Percentiles rank a stretch among this genome's conserved stretches.
These are phyloP conservation scores for Umbelopsis vinacea DNA, from an alignment of 192 early-diverging fungal species.

Conservation along the genomic window DNA sequence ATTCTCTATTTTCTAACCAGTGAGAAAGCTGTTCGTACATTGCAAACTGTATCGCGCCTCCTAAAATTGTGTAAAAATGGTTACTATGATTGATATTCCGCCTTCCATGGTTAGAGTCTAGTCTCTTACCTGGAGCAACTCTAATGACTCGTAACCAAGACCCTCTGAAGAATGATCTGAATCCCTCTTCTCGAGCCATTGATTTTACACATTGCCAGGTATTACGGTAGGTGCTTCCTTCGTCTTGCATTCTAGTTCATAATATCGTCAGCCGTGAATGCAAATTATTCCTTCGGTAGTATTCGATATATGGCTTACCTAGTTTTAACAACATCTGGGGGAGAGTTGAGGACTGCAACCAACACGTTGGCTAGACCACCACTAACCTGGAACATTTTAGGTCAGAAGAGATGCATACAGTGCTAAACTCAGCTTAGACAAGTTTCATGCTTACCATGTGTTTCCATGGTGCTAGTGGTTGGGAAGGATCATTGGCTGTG, in stretches of 20 bases:
- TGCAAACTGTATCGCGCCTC: conserved; percentile 46
- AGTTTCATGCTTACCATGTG: conserved; percentile 34
- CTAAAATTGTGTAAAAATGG: conserved; percentile 23
- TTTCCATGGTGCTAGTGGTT: conserved; percentile 39
- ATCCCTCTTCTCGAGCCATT: conserved; percentile 45
- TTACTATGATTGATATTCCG: conserved; percentile 17
- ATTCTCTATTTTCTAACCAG: conserved; percentile 27
- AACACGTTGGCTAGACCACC: conserved; percentile 47
- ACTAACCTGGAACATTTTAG: conserved; percentile 26
- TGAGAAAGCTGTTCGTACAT: conserved; percentile 34
- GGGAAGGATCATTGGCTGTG: conserved; percentile 24
- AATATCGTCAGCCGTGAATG: not conserved
- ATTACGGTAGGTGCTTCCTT: conserved; percentile 30
- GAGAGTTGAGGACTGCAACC: conserved; percentile 46
- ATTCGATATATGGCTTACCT: conserved; percentile 22
- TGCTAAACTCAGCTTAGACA: conserved; percentile 1
- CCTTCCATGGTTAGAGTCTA: not conserved
- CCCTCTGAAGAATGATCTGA: conserved; percentile 44
- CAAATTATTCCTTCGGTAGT: not conserved
- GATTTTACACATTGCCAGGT: conserved; percentile 40
- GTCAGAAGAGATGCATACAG: not conserved
- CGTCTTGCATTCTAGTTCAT: conserved; percentile 45
- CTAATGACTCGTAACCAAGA: conserved; percentile 44
- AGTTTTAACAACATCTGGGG: conserved; percentile 52
- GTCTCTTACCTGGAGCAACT: conserved; percentile 44